Percentiles rank a stretch among this genome's conserved stretches.
These are phyloP conservation scores for Dendrostoma leiphaemia DNA, from an alignment of 2,329 filamentous ascomycete genomes.

Conservation along the genomic window DNA sequence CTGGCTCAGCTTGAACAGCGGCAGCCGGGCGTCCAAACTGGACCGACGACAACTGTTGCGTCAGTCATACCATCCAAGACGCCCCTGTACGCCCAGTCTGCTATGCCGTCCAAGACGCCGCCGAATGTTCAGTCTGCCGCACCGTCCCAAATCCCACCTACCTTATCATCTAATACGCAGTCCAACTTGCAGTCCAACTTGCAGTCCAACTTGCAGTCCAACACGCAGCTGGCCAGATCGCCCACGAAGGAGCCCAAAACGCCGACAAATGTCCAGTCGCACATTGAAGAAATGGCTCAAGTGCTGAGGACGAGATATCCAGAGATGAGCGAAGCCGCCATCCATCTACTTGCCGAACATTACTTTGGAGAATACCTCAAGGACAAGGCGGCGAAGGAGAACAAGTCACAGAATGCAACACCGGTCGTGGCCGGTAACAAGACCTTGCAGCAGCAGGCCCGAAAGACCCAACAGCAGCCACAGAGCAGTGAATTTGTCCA, in stretches of 20 bases:
- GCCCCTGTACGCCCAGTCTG: too few species aligned
- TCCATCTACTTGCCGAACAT: too few species aligned
- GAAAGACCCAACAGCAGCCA: neutral
- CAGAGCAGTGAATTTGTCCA: neutral
- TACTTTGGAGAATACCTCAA: neutral
- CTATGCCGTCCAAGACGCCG: too few species aligned
- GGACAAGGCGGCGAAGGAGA: neutral
- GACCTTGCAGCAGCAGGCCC: neutral
- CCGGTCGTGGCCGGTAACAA: neutral
- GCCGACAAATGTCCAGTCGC: neutral
- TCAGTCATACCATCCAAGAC: neutral
- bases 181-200: too few species aligned
- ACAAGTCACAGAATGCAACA: neutral
- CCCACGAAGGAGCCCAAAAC: too few species aligned
- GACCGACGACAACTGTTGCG: neutral
- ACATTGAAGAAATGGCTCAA: neutral
- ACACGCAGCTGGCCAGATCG: too few species aligned
- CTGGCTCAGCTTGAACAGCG: neutral
- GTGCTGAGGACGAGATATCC: neutral
- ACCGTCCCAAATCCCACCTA: too few species aligned
- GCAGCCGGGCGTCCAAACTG: neutral
- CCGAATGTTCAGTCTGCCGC: too few species aligned
- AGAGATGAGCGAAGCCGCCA: too few species aligned
- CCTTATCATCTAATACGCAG: too few species aligned
- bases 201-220: too few species aligned